Conservation (phyloP, 2,329 filamentous ascomycete species). For the Cladorrhinum sp. region DNA sequence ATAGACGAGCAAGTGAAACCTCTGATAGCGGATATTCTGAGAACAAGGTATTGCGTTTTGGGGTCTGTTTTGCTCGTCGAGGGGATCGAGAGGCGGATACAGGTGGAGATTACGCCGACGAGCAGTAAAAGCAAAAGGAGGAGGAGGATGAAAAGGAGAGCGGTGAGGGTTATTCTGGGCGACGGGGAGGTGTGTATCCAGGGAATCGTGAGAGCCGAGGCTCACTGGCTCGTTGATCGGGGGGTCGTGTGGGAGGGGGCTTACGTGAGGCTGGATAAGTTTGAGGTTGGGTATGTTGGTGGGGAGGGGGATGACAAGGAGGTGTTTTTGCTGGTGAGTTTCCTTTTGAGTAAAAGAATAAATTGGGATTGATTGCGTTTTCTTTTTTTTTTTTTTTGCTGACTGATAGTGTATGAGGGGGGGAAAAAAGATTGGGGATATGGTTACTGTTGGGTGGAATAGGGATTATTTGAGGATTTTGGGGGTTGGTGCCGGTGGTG, state of each 20-base stretch:
- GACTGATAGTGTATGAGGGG: too few species aligned
- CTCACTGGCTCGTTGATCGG: conserved; percentile 47
- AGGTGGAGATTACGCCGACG: not conserved
- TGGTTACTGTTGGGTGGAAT: conserved; percentile 49
- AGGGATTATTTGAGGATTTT: conserved; percentile 36
- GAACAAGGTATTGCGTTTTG: conserved; percentile 46
- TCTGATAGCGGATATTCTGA: conserved; percentile 47
- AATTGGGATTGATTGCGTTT: too few species aligned
- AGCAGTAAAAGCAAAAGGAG: not conserved
- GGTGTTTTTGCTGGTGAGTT: not conserved
- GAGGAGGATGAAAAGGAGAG: conserved; percentile 25
- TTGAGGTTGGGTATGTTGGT: conserved; percentile 34
- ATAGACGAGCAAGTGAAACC: conserved; percentile 33
- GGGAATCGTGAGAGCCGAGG: conserved; percentile 43
- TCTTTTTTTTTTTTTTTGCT: too few species aligned
- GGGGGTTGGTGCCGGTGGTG: not conserved
- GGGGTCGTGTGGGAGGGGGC: conserved; percentile 46
- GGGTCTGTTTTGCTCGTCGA: conserved; percentile 49
- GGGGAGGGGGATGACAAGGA: conserved; percentile 1
- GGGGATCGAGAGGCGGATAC: conserved; percentile 21
- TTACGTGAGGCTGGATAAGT: conserved; percentile 46
- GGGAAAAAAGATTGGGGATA: conserved; percentile 40
- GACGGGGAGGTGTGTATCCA: conserved; percentile 56
- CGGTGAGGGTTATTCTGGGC: conserved; percentile 47
- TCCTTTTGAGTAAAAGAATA: too few species aligned